These are phyloP conservation scores for Pneumocystis sp. DNA, from an alignment of 1,139 yeast species.

Conservation along the genomic window DNA sequence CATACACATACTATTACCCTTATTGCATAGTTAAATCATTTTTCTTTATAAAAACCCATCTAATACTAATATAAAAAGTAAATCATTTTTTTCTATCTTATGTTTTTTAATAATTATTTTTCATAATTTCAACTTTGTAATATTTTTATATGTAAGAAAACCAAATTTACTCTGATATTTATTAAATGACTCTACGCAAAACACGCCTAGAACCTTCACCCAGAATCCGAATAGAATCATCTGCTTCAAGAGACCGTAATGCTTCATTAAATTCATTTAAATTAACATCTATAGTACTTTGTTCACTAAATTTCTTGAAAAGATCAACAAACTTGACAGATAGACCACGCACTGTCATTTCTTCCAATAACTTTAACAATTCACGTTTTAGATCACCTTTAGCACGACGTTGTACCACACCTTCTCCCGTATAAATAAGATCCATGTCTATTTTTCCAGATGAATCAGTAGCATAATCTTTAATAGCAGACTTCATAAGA, in stretches of 20 bases:
- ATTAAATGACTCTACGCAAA: conserved; percentile 27
- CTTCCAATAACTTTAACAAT: conserved; percentile 33
- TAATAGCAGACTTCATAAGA: conserved; percentile 79
- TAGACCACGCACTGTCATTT: conserved; percentile 25
- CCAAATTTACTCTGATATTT: neutral
- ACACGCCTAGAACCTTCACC: conserved; percentile 65
- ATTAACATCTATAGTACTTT: conserved; percentile 54
- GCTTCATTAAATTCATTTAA: conserved; percentile 55
- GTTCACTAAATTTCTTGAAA: conserved; percentile 50
- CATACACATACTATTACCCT: neutral
- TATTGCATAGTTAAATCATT: neutral
- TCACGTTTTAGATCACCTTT: conserved; percentile 60
- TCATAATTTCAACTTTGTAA: neutral
- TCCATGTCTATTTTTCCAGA: conserved; percentile 98
- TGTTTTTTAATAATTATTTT: neutral
- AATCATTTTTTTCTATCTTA: too few species aligned
- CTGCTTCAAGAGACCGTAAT: conserved; percentile 55
- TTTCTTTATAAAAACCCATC: neutral
- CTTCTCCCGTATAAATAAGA: conserved; percentile 88
- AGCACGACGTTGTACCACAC: conserved; percentile 68
- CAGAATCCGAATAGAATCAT: conserved; percentile 52
- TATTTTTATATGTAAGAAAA: neutral
- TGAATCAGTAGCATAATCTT: conserved; percentile 91
- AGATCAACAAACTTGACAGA: conserved; percentile 48
- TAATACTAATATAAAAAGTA: too few species aligned